These are phyloP conservation scores for Trichoderma gamsii DNA, from an alignment of 495 filamentous ascomycete species.

Conservation along the genomic window DNA sequence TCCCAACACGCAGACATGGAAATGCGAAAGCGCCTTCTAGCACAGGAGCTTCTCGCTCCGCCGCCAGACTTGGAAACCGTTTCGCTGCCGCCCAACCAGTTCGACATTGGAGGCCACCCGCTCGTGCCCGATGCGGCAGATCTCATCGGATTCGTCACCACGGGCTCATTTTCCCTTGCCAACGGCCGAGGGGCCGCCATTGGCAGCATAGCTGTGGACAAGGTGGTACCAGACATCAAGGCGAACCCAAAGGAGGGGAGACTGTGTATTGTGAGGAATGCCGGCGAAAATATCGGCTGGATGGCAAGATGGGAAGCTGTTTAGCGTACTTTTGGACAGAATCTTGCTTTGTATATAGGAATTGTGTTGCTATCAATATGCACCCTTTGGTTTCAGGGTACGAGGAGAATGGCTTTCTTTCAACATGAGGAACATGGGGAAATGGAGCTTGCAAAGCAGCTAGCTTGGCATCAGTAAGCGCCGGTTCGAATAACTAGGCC, in stretches of 20 bases:
- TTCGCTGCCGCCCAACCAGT: conserved; percentile 23
- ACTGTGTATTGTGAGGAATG: conserved; percentile 74
- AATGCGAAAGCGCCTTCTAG: conserved; percentile 45
- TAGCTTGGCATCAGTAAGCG: neutral
- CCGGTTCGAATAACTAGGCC: neutral
- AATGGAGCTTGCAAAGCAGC: too few relatives aligned
- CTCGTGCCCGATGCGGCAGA: conserved; percentile 66
- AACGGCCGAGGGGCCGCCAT: conserved; percentile 72
- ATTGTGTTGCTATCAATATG: neutral
- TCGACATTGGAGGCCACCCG: conserved; percentile 49
- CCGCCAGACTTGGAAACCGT: conserved; percentile 26
- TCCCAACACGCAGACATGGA: conserved; percentile 25
- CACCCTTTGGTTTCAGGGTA: neutral
- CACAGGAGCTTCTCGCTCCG: conserved; percentile 41
- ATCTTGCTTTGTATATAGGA: neutral
- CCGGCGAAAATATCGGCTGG: conserved; percentile 69
- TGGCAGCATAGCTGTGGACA: conserved; percentile 60
- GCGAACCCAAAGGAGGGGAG: conserved; percentile 33
- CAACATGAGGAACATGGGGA: neutral
- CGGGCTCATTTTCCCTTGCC: conserved; percentile 73
- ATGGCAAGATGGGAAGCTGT: conserved; percentile 74
- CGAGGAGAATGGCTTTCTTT: neutral
- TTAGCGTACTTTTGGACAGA: conserved; percentile 22
- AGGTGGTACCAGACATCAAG: conserved; percentile 40
- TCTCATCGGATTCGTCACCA: conserved; percentile 87